Percentiles rank a stretch among this genome's conserved stretches.
Conservation (phyloP, 805 yeast species). For the Wickerhamomyces sydowiorum region DNA sequence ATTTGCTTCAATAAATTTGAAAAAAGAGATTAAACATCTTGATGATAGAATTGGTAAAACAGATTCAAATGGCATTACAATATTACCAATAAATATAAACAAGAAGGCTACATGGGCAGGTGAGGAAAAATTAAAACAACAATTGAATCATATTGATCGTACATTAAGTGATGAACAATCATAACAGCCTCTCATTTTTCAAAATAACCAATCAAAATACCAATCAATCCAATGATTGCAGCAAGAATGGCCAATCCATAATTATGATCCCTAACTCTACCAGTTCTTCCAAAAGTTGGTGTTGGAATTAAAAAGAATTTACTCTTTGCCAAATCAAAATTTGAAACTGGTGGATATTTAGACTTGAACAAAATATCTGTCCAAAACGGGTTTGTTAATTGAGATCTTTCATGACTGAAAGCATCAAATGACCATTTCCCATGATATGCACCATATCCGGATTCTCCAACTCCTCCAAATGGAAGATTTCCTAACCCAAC, state of each 20-base stretch:
- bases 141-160: constrained; percentile 29
- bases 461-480: constrained; percentile 86
- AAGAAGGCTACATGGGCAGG: constrained; percentile 70
- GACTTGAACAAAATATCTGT: constrained; percentile 50
- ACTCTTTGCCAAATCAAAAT: constrained; percentile 25
- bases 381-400: constrained; percentile 60
- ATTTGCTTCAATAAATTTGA: constrained; percentile 48
- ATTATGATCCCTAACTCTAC: constrained; percentile 23
- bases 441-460: constrained; percentile 83
- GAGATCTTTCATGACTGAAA: constrained; percentile 73
- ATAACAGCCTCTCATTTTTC: background rate
- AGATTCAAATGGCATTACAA: constrained; percentile 40
- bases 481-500: constrained; percentile 67
- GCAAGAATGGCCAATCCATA: constrained; percentile 6
- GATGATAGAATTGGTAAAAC: constrained; percentile 53
- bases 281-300: constrained; percentile 32
- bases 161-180: background rate
- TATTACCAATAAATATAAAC: constrained; percentile 63
- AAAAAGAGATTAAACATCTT: constrained; percentile 61
- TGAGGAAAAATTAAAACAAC: constrained; percentile 45
- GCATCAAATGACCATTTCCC: constrained; percentile 40
- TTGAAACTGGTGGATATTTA: constrained; percentile 61
- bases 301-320: constrained; percentile 23
- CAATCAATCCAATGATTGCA: constrained; percentile 9
- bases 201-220: constrained; percentile 7